Evolutionary conservation across 176 grass and related monocot genomes (phyloP).

Genomic region (Hsuehochloa calcarea): DNA sequence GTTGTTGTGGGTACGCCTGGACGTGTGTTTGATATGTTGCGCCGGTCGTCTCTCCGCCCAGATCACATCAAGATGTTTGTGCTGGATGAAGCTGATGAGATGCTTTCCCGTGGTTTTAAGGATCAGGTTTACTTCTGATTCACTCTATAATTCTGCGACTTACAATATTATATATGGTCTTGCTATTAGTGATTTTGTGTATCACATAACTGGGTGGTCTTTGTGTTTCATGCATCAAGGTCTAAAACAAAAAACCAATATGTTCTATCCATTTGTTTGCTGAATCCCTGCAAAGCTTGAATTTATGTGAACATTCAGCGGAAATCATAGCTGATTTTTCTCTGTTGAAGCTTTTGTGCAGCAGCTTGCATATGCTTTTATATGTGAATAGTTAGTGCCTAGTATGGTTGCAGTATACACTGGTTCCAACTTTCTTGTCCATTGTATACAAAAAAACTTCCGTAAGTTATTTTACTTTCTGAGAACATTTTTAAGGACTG

Average conservation of each 20-base stretch:
- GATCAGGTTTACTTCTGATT: slow-evolving; percentile 58
- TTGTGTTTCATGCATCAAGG: background rate
- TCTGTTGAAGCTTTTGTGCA: background rate
- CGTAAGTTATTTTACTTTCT: background rate
- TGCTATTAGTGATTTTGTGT: background rate
- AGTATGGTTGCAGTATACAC: background rate
- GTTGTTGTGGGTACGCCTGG: slow-evolving; percentile 86
- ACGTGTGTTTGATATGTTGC: slow-evolving; percentile 75
- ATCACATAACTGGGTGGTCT: background rate
- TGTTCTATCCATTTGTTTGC: background rate
- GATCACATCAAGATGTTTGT: slow-evolving; percentile 84
- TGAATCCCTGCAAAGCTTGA: background rate
- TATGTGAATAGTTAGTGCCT: background rate
- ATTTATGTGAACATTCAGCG: background rate
- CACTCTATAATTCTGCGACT: no score
- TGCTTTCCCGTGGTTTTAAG: slow-evolving; percentile 84
- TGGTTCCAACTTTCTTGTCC: background rate
- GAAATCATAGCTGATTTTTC: background rate
- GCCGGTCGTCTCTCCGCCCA: slow-evolving; percentile 64
- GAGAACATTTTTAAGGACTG: background rate
- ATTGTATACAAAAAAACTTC: background rate
- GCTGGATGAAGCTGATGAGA: slow-evolving; percentile 88
- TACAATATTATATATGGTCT: background rate
- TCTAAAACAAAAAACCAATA: background rate
- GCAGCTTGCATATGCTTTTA: background rate